phyloP scores from a whole-genome alignment of 306 rosid genomes.

The Cucurbita ficifolia region DNA sequence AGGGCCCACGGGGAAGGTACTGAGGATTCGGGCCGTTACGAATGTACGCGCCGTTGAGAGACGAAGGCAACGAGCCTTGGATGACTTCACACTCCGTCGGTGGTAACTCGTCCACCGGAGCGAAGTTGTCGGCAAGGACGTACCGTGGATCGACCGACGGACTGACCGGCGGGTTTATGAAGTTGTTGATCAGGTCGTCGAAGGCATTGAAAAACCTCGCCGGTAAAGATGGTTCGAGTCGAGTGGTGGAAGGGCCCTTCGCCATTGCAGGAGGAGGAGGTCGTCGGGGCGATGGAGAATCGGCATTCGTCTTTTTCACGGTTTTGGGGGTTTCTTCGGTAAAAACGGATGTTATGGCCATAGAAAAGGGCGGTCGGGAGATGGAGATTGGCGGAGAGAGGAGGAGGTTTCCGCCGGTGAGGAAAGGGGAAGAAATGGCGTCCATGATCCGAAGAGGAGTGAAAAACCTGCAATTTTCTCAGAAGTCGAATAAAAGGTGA shows the following conservation, averaged over 20 bases:
- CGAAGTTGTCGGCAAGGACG: conserved; percentile 49
- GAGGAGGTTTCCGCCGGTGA: neutral
- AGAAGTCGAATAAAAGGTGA: neutral
- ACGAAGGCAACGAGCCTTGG: conserved; percentile 37
- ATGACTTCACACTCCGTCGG: conserved; percentile 50
- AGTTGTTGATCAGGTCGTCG: conserved; percentile 58
- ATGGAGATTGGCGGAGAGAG: neutral
- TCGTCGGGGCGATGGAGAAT: neutral
- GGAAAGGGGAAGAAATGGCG: conserved; percentile 1
- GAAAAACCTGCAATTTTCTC: neutral
- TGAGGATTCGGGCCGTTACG: conserved; percentile 93
- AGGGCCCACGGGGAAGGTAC: conserved; percentile 76
- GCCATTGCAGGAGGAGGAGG: neutral
- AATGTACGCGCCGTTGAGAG: conserved; percentile 67
- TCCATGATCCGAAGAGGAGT: neutral
- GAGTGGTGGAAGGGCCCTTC: neutral
- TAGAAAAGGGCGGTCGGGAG: neutral
- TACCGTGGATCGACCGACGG: conserved; percentile 46
- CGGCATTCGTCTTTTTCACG: neutral
- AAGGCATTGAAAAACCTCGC: conserved; percentile 35
- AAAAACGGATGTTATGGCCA: neutral
- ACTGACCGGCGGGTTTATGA: conserved; percentile 53
- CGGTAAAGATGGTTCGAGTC: conserved; percentile 8
- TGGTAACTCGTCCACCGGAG: conserved; percentile 66
- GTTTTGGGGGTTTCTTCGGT: neutral